These are phyloP conservation scores for Neofusicoccum ribis DNA, from an alignment of 2,329 filamentous ascomycete genomes.

Conservation along the genomic window DNA sequence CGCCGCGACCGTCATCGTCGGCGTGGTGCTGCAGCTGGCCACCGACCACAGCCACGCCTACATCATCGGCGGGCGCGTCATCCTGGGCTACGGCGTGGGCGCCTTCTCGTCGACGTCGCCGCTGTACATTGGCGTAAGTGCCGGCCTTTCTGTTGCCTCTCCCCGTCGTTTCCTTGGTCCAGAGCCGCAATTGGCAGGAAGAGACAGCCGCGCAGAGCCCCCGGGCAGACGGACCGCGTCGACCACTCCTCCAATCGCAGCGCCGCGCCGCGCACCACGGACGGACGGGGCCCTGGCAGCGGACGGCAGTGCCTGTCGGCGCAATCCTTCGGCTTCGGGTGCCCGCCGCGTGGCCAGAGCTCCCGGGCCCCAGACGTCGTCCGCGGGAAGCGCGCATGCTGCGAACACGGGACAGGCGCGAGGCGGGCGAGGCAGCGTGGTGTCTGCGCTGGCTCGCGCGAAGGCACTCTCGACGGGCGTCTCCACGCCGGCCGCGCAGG, in stretches of 20 bases:
- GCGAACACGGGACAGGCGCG: not conserved
- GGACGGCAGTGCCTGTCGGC: not conserved
- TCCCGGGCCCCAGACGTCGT: not conserved
- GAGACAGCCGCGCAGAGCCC: not conserved
- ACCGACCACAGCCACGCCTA: slow-evolving; percentile 8
- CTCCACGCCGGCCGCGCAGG: too few species aligned
- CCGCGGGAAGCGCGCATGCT: not conserved
- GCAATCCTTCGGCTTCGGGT: not conserved
- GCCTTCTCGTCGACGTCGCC: slow-evolving; percentile 43
- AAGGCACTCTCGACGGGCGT: too few species aligned
- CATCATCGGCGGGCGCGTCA: slow-evolving; percentile 22
- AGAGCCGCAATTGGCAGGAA: not conserved
- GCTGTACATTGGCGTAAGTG: slow-evolving; percentile 36
- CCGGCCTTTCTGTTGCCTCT: not conserved
- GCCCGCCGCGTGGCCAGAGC: slow-evolving; percentile 9
- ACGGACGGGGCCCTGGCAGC: not conserved
- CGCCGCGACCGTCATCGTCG: slow-evolving; percentile 31
- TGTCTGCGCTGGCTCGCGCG: too few species aligned
- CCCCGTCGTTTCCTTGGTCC: not conserved
- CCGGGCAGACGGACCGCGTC: not conserved
- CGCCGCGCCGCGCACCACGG: too few species aligned
- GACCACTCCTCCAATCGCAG: too few species aligned
- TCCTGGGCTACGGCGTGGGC: slow-evolving; percentile 37
- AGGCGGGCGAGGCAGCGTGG: not conserved
- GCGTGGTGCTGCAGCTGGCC: slow-evolving; percentile 16